Percentiles rank a stretch among this genome's conserved stretches.
phyloP scores from a whole-genome alignment of 164 flowering plant genomes.

The Pachysandra terminalis region DNA sequence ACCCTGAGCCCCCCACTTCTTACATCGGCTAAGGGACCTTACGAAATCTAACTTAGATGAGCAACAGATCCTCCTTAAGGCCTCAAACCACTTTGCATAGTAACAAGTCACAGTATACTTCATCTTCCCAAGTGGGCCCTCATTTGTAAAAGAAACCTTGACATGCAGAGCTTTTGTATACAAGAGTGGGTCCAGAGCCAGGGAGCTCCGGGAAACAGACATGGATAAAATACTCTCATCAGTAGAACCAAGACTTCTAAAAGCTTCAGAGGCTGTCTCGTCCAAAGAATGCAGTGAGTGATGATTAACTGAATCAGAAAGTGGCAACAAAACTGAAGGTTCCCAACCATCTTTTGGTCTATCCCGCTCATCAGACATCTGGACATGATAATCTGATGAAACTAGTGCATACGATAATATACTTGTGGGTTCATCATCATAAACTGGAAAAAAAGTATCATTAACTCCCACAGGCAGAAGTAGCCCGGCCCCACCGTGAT shows the following conservation, averaged over 20 bases:
- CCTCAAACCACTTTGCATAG: constrained; percentile 80
- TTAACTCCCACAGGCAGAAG: constrained; percentile 53
- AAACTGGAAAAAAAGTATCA: constrained; percentile 61
- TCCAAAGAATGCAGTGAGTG: constrained; percentile 61
- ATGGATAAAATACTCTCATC: constrained; percentile 62
- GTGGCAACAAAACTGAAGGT: constrained; percentile 31
- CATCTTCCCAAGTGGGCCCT: constrained; percentile 72
- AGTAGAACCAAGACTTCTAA: constrained; percentile 51
- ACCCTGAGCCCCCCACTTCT: constrained; percentile 99
- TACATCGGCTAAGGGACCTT: constrained; percentile 91
- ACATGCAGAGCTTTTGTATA: constrained; percentile 69
- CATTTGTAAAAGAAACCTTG: constrained; percentile 63
- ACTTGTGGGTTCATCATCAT: constrained; percentile 81
- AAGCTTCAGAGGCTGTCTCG: constrained; percentile 42
- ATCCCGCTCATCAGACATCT: constrained; percentile 61
- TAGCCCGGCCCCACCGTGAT: constrained; percentile 62
- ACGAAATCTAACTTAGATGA: constrained; percentile 80
- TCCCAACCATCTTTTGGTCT: constrained; percentile 50
- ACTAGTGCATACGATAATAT: constrained; percentile 56
- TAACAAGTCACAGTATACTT: constrained; percentile 89
- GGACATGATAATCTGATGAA: constrained; percentile 60
- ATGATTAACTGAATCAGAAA: constrained; percentile 34
- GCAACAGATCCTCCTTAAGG: constrained; percentile 77
- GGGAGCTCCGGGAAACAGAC: constrained; percentile 59
- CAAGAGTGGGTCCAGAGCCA: constrained; percentile 53